These are phyloP conservation scores for Diddensiella transvaalensis DNA, from an alignment of 805 yeast genomes.

Conservation along the genomic window DNA sequence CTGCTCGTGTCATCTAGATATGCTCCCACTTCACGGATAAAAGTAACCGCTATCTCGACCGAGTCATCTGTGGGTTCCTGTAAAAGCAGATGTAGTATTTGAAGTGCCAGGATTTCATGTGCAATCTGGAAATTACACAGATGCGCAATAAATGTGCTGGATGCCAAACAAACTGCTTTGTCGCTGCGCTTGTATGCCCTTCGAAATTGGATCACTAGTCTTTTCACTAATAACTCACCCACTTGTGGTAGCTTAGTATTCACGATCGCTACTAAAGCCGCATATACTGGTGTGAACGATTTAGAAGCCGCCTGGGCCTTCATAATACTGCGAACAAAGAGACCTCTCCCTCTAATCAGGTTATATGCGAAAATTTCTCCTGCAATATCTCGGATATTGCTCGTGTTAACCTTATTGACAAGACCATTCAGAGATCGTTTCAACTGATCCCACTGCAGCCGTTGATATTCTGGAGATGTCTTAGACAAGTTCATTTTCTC, in stretches of 20 bases:
- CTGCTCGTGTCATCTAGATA: constrained; percentile 43
- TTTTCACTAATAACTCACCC: constrained; percentile 53
- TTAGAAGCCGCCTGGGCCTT: constrained; percentile 45
- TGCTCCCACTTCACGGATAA: constrained; percentile 53
- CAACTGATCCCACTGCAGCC: constrained; percentile 53
- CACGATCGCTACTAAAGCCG: constrained; percentile 55
- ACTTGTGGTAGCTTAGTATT: constrained; percentile 67
- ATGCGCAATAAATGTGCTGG: constrained; percentile 53
- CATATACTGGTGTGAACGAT: constrained; percentile 46
- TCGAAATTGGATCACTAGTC: constrained; percentile 59
- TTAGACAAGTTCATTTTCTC: constrained; percentile 33
- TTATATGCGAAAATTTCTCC: constrained; percentile 54
- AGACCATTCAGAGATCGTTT: constrained; percentile 46
- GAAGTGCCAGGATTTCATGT: constrained; percentile 51
- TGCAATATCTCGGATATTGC: constrained; percentile 48
- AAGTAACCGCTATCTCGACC: constrained; percentile 49
- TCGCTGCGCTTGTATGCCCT: constrained; percentile 48
- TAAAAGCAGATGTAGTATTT: constrained; percentile 48
- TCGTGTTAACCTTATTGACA: constrained; percentile 43
- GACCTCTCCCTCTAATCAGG: constrained; percentile 56
- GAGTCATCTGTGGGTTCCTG: constrained; percentile 51
- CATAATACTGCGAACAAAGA: constrained; percentile 56
- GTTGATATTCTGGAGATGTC: constrained; percentile 45
- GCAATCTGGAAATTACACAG: constrained; percentile 60
- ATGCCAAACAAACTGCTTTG: constrained; percentile 41